Conservation (phyloP, 148 eudicot species). For the Chenopodium formosanum region DNA sequence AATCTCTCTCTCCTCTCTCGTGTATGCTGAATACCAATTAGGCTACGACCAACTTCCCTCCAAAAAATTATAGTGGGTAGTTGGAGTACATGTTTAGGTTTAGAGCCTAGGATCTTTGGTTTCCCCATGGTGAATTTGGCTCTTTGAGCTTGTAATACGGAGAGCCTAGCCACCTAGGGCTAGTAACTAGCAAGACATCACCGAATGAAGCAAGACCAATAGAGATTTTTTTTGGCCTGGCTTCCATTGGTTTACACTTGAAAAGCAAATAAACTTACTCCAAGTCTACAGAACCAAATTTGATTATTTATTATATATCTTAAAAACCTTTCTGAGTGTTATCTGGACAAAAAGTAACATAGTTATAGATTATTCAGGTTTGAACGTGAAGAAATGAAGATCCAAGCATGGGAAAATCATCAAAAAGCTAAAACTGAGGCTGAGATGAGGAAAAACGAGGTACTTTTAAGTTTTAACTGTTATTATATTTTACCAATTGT, state of each 20-base stretch:
- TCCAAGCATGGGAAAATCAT: constrained; percentile 77
- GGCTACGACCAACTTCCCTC: background rate
- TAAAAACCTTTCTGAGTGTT: background rate
- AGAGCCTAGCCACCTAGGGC: background rate
- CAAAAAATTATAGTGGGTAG: background rate
- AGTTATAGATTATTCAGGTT: constrained; percentile 37
- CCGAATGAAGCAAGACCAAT: background rate
- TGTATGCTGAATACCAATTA: background rate
- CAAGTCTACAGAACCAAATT: constrained; percentile 1
- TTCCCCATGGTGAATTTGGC: too few relatives aligned
- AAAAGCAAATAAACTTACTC: background rate
- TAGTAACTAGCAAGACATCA: background rate
- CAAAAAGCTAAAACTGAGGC: constrained; percentile 63
- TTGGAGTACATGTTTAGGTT: too few relatives aligned
- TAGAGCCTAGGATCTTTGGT: too few relatives aligned
- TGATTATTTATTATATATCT: background rate
- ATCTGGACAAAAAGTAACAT: background rate
- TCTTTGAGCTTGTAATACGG: background rate
- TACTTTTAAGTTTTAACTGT: background rate
- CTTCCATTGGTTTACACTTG: background rate
- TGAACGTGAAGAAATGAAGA: constrained; percentile 68
- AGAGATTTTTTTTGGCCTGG: background rate
- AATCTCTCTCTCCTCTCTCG: background rate
- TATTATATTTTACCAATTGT: background rate
- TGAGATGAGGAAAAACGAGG: constrained; percentile 66